Evolutionary conservation across 1,284 basidiomycete genomes (phyloP), one percentile per base, ranked within the genome.

Genomic region (Ganoderma sinense): DNA sequence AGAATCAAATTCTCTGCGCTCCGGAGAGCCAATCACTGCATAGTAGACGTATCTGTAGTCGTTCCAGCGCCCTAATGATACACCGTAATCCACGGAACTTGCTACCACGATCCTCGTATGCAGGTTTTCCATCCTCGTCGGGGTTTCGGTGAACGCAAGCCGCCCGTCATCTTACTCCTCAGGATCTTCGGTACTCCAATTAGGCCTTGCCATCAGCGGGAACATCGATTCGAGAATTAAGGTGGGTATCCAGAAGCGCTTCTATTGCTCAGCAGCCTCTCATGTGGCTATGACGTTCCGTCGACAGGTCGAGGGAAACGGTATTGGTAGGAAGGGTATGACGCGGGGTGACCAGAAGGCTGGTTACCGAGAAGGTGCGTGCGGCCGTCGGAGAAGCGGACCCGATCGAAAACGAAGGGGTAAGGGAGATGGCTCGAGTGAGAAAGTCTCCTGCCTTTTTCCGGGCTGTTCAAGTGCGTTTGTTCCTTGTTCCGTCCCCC

Each of bases 351-450:
- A 97, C 98, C 0, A 72, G 92, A 96, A 75, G 98, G 97, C 0
- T 99, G 97, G 97, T 98, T 99, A 88, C 98, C 97, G 1, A 90
- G 87, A 74, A 97, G 94, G 76, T 97, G 93, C 88, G 95, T 96
- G 6, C 89, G 94, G 79, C 84, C 93, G 4, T 77, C 94, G 68
- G 89, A 92, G 78, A 81, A 84, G 76, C 85, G 80, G 73, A 78
- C 55, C 74, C 74, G 16, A 66, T 73, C 18, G 77, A 80, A 73
- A 79, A 79, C 20, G 72, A 71, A 2, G 84, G 85, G 71, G 72
- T 67, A 43, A 83, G n/a, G n/a, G n/a, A 83, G 76, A 85, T 82
- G 73, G 73, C 76, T 84, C 7, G 84, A 86, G 64, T 87, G 78
- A 80, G 45, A 33, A 36, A 59, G 1, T n/a, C 36, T 13, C 20